Evolutionary conservation across 2,329 filamentous ascomycete species (phyloP).

Genomic region (Tetracladium maxilliforme): DNA sequence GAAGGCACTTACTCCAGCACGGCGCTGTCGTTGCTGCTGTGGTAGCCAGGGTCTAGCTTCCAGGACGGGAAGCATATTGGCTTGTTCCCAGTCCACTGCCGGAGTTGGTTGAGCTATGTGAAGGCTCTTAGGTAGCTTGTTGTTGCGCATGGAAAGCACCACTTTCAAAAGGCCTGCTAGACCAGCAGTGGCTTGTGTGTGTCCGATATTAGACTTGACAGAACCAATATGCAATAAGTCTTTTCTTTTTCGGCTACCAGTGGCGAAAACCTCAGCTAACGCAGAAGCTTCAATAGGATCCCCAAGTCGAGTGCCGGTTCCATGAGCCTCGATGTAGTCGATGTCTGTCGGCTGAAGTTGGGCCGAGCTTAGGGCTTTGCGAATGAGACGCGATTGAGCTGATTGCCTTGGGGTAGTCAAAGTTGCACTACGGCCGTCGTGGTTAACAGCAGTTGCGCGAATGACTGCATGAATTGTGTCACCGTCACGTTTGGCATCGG

Average conservation of each 20-base stretch:
- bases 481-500: conserved; percentile 39
- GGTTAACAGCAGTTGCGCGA: conserved; percentile 32
- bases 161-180: conserved; percentile 13
- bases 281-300: conserved; percentile 13
- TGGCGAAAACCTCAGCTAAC: conserved; percentile 3
- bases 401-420: conserved; percentile 35
- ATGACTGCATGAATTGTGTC: conserved; percentile 42
- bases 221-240: conserved; percentile 33
- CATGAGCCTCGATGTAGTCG: conserved; percentile 12
- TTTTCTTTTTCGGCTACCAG: conserved; percentile 1
- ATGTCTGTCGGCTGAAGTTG: conserved; percentile 4
- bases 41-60: no score
- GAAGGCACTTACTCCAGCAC: conserved; percentile 9
- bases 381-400: conserved; percentile 20
- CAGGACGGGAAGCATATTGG: no score
- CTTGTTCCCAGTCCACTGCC: no score
- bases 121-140: conserved; percentile 11
- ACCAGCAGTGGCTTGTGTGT: conserved; percentile 17
- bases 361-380: conserved; percentile 1
- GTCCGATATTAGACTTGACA: conserved; percentile 49
- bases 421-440: conserved; percentile 43
- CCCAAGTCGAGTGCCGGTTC: conserved; percentile 11
- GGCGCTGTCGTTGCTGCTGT: no score
- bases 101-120: no score
- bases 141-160: conserved; percentile 11